A percentile compares a stretch with the other conserved stretches of the same genome.
Conservation (phyloP, 768 basidiomycete genomes). For the Trichaptum fuscoviolaceum region DNA sequence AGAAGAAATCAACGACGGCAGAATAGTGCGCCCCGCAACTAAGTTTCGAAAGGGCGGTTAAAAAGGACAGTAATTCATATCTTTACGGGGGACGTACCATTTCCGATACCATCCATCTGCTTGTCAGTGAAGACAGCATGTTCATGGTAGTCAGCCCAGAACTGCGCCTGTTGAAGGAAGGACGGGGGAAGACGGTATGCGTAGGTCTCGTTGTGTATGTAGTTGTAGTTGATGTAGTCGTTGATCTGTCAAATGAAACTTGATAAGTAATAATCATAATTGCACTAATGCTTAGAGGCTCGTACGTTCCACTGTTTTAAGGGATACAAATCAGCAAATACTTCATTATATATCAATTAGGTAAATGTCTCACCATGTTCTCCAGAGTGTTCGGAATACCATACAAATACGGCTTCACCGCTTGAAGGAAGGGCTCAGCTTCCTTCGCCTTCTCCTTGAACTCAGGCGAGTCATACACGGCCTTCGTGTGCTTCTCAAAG, state of each 20-base stretch:
- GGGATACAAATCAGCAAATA: slow-evolving; percentile 14
- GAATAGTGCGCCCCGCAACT: slow-evolving; percentile 81
- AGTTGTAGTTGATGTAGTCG: slow-evolving; percentile 72
- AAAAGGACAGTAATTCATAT: background rate
- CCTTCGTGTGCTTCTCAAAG: slow-evolving; percentile 59
- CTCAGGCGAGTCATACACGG: slow-evolving; percentile 54
- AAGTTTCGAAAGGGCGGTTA: background rate
- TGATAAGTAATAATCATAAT: background rate
- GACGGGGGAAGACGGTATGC: slow-evolving; percentile 77
- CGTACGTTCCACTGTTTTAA: slow-evolving; percentile 66
- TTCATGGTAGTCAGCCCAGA: slow-evolving; percentile 78
- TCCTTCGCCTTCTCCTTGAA: slow-evolving; percentile 59
- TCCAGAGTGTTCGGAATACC: slow-evolving; percentile 61
- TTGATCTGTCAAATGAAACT: slow-evolving; percentile 44
- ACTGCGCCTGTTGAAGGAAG: slow-evolving; percentile 66
- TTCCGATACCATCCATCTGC: slow-evolving; percentile 63
- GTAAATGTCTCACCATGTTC: slow-evolving; percentile 50
- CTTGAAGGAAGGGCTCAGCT: slow-evolving; percentile 61
- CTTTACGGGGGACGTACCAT: slow-evolving; percentile 47
- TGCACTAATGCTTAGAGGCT: slow-evolving; percentile 8
- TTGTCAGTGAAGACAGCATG: slow-evolving; percentile 63
- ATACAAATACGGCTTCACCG: slow-evolving; percentile 65
- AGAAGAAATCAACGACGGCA: slow-evolving; percentile 64
- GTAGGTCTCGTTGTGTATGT: slow-evolving; percentile 79
- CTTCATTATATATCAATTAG: slow-evolving; percentile 1